phyloP scores from a whole-genome alignment of 208 protist genomes.

The Borovskyia barvae region DNA sequence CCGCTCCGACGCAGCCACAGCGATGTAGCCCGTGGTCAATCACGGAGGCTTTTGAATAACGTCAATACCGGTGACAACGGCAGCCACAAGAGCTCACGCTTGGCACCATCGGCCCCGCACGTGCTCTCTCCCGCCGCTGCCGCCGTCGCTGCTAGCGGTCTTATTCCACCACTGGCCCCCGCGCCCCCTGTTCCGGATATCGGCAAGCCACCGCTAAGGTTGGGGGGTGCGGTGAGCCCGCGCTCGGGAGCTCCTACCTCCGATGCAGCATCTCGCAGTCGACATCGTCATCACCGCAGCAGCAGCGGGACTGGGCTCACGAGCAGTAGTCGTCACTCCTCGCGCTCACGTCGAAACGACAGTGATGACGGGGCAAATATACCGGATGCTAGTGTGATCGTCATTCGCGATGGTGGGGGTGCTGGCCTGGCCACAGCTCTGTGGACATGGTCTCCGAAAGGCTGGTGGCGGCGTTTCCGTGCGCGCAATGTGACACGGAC shows the following conservation, averaged over 20 bases:
- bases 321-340: conserved; percentile 1
- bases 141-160: conserved; percentile 5
- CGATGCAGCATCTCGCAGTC: not conserved
- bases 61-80: not conserved
- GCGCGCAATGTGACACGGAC: conserved; percentile 34
- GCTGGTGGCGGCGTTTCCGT: conserved; percentile 24
- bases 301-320: conserved; percentile 6
- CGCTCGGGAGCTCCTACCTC: not conserved
- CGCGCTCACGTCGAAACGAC: conserved; percentile 2
- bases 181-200: conserved; percentile 26
- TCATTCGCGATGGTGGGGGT: conserved; percentile 15
- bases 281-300: conserved; percentile 20
- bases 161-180: conserved; percentile 21
- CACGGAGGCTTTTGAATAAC: not conserved
- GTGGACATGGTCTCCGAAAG: conserved; percentile 8
- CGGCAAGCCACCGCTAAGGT: conserved; percentile 59
- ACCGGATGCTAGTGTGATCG: conserved; percentile 11
- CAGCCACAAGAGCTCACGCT: not conserved
- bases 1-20: conserved; percentile 23
- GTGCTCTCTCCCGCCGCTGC: conserved; percentile 7
- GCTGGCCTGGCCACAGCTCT: not conserved
- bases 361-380: conserved; percentile 6
- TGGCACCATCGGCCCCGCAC: conserved; percentile 10
- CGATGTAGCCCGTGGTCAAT: conserved; percentile 6
- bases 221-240: conserved; percentile 21